Evolutionary conservation across 2,329 filamentous ascomycete genomes (phyloP), one percentile per base, ranked within the genome.

Genomic region (Microdochium bolleyi): DNA sequence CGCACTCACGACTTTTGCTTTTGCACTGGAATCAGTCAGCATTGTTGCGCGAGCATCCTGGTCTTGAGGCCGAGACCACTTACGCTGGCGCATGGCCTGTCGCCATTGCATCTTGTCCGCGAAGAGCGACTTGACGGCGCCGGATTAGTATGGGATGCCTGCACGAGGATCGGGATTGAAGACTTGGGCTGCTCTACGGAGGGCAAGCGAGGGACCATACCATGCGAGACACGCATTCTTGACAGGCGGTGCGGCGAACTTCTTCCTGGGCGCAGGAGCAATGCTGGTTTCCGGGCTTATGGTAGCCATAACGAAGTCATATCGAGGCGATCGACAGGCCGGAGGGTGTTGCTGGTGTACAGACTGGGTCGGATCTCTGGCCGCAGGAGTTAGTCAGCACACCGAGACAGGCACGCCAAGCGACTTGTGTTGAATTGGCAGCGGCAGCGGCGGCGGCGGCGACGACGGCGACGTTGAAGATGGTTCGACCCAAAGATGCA

Each of bases 191-290:
- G n/a, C n/a, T n/a, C n/a, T n/a, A n/a, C n/a, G n/a, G 24, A 53
- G 44, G 7, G 21, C 52, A 53, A n/a, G 41, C 46, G 32, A 14
- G 19, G n/a, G 41, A 65, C 5, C 71, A 54, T 70, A 77, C 75
- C 75, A 78, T 51, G 74, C 70, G 53, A 78, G 67, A 57, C 75
- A 78, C 22, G 75, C 75, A 50, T 74, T 67, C 61, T 78, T 78
- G 25, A 77, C 74, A 1, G 75, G 75, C 49, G 75, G 75, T 25
- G 68, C 67, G 48, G 71, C 70, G 58, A 74, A 73, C 60, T 73
- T 74, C 65, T 70, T 71, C 56, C 64, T 19, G 7, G 48, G 48
- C 3, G 48, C 24, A 7, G 48, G 7, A 13, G 24, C 24, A 9
- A 24, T 7, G 24, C 3, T n/a, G 22, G 24, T 8, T 30, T 49